Evolutionary conservation across 2,329 filamentous ascomycete species (phyloP), one percentile per base, ranked within the genome.

Genomic region (Trichoderma koningii): DNA sequence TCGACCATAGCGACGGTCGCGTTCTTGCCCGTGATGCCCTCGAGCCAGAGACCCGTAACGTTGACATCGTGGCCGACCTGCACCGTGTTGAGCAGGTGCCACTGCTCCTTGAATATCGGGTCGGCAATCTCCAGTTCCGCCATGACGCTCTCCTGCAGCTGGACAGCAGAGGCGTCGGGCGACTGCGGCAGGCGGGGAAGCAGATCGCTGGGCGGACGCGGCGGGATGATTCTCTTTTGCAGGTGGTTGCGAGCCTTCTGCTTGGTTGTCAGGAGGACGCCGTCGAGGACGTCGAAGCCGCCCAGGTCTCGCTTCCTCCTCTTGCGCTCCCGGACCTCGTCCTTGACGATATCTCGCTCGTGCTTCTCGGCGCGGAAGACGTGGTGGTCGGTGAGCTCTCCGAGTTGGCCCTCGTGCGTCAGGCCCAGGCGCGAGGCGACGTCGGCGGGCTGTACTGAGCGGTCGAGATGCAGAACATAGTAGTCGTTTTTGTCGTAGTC

Each of bases 1-100:
- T 99, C 95, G 3, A 99, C 91, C 70, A 99, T 95, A 63, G 94
- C 94, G 2, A 96, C 92, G 1, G 92, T 97, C 19, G 90, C 85
- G 67, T 94, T 94, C 71, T 92, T 87, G 62, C 95, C 95, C 0
- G 94, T 98, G 65, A 97, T 89, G 5, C 93, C 94, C 70, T 95
- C 87, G 71, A 92, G 75, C 95, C 95, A 99, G 6, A 98, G 84
- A 14, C 89, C 92, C 0, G 93, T 96, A n/a, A 98, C 93, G 72
- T 99, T 99, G 73, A 99, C 85, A 75, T 99, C 95, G 77, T 98
- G 91, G 6, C 93, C 94, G 0, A 87, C 75, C 71, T 96, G 87
- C 6, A 90, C 75, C 0, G 90, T 83, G 75, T 99, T 99, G 80
- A 90, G 89, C 53, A 99, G 81, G 82, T 99, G 95, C 95, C 95